These are phyloP conservation scores for Carex parvula DNA, from an alignment of 176 grass and related monocot species.

Conservation along the genomic window DNA sequence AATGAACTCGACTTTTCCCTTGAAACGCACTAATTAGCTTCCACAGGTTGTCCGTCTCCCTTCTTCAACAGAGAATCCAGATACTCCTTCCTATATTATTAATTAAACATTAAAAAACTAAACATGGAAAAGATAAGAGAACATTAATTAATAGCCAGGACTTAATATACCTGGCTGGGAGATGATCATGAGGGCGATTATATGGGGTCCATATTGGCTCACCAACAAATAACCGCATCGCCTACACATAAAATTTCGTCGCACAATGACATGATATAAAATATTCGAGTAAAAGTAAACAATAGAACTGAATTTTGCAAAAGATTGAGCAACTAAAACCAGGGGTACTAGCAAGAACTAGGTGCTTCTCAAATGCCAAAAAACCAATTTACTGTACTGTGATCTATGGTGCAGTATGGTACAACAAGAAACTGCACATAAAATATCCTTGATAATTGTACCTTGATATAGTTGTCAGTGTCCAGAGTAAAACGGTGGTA, in stretches of 20 bases:
- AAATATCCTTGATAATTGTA: slow-evolving; percentile 21
- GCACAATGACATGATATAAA: not conserved
- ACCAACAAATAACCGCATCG: slow-evolving; percentile 90
- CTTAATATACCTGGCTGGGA: slow-evolving; percentile 46
- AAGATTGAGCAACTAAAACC: not conserved
- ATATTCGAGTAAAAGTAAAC: not conserved
- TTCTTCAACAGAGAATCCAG: slow-evolving; percentile 49
- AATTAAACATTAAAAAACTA: not conserved
- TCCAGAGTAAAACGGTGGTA: slow-evolving; percentile 94
- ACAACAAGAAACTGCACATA: not conserved
- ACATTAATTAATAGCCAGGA: not conserved
- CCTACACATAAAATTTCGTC: slow-evolving; percentile 34
- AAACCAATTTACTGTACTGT: not conserved
- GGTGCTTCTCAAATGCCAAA: not conserved
- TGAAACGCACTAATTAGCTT: slow-evolving; percentile 37
- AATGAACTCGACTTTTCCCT: not conserved
- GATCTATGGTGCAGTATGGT: not conserved
- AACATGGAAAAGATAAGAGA: not conserved
- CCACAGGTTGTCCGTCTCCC: slow-evolving; percentile 43
- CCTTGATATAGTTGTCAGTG: slow-evolving; percentile 84
- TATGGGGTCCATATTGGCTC: slow-evolving; percentile 82
- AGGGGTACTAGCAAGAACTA: not conserved
- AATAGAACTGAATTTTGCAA: not conserved
- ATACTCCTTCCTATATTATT: slow-evolving; percentile 71
- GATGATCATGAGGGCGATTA: slow-evolving; percentile 85